These are phyloP conservation scores for Blastomyces parvus DNA, from an alignment of 2,329 filamentous ascomycete species.

Conservation along the genomic window DNA sequence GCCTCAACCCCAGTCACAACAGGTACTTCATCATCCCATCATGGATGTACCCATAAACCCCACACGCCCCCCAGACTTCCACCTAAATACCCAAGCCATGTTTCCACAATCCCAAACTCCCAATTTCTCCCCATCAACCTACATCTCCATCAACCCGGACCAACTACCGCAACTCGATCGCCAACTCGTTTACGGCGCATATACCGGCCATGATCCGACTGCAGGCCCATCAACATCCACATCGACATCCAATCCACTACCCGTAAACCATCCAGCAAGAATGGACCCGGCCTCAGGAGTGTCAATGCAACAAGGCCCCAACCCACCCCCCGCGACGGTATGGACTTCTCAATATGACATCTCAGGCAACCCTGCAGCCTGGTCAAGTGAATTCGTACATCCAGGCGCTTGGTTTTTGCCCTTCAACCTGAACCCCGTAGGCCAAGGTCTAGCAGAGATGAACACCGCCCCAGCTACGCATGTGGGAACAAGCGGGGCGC, in stretches of 20 bases:
- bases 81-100: slow-evolving; percentile 28
- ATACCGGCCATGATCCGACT: slow-evolving; percentile 45
- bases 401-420: slow-evolving; percentile 80
- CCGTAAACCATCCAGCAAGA: neutral
- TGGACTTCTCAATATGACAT: slow-evolving; percentile 31
- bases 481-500: neutral
- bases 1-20: slow-evolving; percentile 9
- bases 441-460: slow-evolving; percentile 10
- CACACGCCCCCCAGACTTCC: slow-evolving; percentile 23
- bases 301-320: slow-evolving; percentile 14
- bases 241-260: neutral
- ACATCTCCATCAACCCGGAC: slow-evolving; percentile 32
- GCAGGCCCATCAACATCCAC: slow-evolving; percentile 19
- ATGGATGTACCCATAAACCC: slow-evolving; percentile 15
- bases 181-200: slow-evolving; percentile 66
- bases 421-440: slow-evolving; percentile 70
- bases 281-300: neutral
- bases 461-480: slow-evolving; percentile 8
- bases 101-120: slow-evolving; percentile 24
- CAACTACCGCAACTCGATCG: slow-evolving; percentile 60
- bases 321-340: slow-evolving; percentile 21
- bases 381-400: slow-evolving; percentile 31
- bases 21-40: slow-evolving; percentile 18
- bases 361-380: slow-evolving; percentile 19
- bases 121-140: slow-evolving; percentile 25